These are phyloP conservation scores for Hemileccinum impolitum DNA, from an alignment of 768 basidiomycete species.

Conservation along the genomic window DNA sequence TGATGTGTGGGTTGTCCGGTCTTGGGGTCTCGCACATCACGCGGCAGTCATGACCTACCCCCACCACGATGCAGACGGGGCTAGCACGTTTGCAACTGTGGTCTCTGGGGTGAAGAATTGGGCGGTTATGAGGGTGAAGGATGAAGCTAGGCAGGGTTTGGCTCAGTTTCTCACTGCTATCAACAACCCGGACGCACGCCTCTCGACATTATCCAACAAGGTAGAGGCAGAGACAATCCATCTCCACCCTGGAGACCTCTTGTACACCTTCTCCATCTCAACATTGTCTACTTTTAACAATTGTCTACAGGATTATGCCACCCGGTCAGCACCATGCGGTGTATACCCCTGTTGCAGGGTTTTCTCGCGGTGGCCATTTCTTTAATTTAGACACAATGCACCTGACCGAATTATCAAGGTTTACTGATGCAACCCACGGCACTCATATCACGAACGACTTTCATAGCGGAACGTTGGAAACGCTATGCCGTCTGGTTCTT, in stretches of 20 bases:
- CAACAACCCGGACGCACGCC: neutral
- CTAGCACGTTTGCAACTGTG: neutral
- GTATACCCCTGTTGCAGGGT: constrained; percentile 1
- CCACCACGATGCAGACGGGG: constrained; percentile 1
- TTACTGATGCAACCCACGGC: neutral
- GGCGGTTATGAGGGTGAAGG: neutral
- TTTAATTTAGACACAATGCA: constrained; percentile 8
- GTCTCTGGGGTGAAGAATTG: neutral
- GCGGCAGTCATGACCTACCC: neutral
- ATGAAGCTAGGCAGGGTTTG: neutral
- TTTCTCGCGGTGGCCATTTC: constrained; percentile 4
- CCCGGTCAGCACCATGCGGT: constrained; percentile 1
- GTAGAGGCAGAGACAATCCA: neutral
- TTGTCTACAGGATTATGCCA: constrained; percentile 1
- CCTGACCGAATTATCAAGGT: neutral
- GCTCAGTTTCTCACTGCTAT: neutral
- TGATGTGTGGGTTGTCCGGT: neutral
- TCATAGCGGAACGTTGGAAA: neutral
- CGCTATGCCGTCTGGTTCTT: neutral
- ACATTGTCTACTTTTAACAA: too few relatives aligned
- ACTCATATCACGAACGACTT: neutral
- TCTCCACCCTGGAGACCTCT: neutral
- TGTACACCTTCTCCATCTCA: neutral
- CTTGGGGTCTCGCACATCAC: neutral
- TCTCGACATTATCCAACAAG: neutral